These are phyloP conservation scores for Fulvia fulva DNA, from an alignment of 2,329 filamentous ascomycete genomes.

Conservation along the genomic window DNA sequence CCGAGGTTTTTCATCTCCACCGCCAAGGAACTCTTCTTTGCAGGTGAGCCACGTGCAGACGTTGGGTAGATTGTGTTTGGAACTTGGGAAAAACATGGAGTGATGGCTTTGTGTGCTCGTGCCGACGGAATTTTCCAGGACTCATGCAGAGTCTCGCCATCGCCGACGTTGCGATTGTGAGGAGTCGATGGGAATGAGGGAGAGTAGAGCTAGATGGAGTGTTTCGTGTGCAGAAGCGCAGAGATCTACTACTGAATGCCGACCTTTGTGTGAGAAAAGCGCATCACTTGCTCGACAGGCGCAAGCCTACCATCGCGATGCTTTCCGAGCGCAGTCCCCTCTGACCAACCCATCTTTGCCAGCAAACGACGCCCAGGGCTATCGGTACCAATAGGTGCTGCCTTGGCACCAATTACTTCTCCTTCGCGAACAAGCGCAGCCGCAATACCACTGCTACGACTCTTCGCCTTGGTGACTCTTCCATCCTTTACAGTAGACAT, in stretches of 20 bases:
- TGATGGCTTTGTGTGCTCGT: not conserved
- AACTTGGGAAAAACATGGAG: not conserved
- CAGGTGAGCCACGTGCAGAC: not conserved
- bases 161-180: not conserved
- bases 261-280: conserved; percentile 66
- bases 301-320: conserved; percentile 80
- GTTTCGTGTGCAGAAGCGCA: not conserved
- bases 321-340: conserved; percentile 77
- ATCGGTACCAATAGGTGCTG: conserved; percentile 75
- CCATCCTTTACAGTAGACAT: not conserved
- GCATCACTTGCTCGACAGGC: conserved; percentile 82
- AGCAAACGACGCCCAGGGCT: conserved; percentile 85
- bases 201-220: not conserved
- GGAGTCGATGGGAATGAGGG: not conserved
- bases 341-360: conserved; percentile 96
- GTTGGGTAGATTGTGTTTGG: too few relatives aligned
- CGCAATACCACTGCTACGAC: conserved; percentile 14
- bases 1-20: not conserved
- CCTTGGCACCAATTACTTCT: conserved; percentile 79
- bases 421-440: conserved; percentile 69
- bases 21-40: not conserved
- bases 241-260: conserved; percentile 58
- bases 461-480: not conserved
- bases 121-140: too few relatives aligned
- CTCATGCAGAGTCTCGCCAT: not conserved